phyloP scores from a whole-genome alignment of 495 filamentous ascomycete species.

The Penicillium taxi region DNA sequence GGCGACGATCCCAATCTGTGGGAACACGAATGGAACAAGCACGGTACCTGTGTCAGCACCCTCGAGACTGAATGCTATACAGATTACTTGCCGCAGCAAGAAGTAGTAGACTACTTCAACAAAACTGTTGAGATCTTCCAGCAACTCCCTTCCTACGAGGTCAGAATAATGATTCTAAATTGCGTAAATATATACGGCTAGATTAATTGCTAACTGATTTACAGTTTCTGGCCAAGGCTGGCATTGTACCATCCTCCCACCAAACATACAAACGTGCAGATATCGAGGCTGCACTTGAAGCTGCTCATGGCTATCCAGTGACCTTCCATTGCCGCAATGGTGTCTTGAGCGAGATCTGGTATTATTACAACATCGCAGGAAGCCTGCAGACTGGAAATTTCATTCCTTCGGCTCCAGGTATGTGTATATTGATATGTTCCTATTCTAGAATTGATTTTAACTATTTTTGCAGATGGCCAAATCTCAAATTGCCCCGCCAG shows the following conservation, averaged over 20 bases:
- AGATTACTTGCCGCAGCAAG: slow-evolving; percentile 52
- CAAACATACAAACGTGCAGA: slow-evolving; percentile 51
- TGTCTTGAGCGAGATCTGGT: slow-evolving; percentile 73
- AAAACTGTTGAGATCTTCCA: slow-evolving; percentile 48
- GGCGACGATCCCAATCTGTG: slow-evolving; percentile 64
- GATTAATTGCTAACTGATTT: slow-evolving; percentile 2
- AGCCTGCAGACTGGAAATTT: slow-evolving; percentile 70
- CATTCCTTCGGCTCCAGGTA: slow-evolving; percentile 53
- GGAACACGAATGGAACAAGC: slow-evolving; percentile 85
- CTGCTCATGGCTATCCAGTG: slow-evolving; percentile 56
- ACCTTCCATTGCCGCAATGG: slow-evolving; percentile 57
- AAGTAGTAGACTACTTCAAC: slow-evolving; percentile 54
- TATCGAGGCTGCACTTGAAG: slow-evolving; percentile 56
- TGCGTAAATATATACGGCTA: background rate
- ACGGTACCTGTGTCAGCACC: slow-evolving; percentile 56
- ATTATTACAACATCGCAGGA: slow-evolving; percentile 73
- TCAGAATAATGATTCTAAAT: slow-evolving; percentile 17
- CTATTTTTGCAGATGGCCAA: slow-evolving; percentile 40
- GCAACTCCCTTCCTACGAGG: slow-evolving; percentile 36
- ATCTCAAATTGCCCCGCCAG: slow-evolving; percentile 53
- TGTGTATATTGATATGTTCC: slow-evolving; percentile 1
- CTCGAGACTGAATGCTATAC: slow-evolving; percentile 67
- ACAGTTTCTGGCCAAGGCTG: slow-evolving; percentile 39
- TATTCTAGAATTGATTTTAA: background rate
- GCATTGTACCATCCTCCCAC: slow-evolving; percentile 39